Percentiles rank a stretch among this genome's conserved stretches.
Evolutionary conservation across 2,329 filamentous ascomycete species (phyloP).

Genomic region (Amauroascus verrucosus): DNA sequence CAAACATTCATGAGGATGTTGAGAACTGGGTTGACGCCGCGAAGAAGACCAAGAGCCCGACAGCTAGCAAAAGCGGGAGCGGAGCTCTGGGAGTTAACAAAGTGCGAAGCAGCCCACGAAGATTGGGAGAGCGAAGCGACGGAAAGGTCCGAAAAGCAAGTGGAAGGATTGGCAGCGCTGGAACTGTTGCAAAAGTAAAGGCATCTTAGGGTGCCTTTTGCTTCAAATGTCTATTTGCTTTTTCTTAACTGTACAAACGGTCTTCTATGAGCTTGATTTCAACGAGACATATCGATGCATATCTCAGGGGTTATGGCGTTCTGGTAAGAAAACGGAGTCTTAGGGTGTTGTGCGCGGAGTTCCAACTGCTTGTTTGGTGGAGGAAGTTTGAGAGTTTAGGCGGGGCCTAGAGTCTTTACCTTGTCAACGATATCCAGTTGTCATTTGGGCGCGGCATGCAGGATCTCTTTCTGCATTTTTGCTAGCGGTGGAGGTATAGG

Average conservation of each 20-base stretch:
- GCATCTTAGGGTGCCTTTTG: background rate
- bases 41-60: slow-evolving; percentile 43
- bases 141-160: slow-evolving; percentile 39
- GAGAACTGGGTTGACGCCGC: slow-evolving; percentile 50
- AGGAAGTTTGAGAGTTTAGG: background rate
- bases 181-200: slow-evolving; percentile 22
- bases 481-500: background rate
- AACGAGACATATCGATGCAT: slow-evolving; percentile 1
- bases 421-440: background rate
- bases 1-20: slow-evolving; percentile 54
- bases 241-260: background rate
- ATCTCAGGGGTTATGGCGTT: slow-evolving; percentile 4
- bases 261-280: background rate
- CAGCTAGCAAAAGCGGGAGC: slow-evolving; percentile 43
- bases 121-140: slow-evolving; percentile 30
- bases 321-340: background rate
- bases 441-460: background rate
- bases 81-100: slow-evolving; percentile 49
- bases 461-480: background rate
- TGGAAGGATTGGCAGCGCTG: slow-evolving; percentile 37
- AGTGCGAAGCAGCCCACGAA: slow-evolving; percentile 48
- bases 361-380: background rate
- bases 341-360: background rate
- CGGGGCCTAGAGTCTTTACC: background rate
- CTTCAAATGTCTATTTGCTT: background rate